These are phyloP conservation scores for Chaetomiaceae sp. DNA, from an alignment of 2,329 filamentous ascomycete species.

Conservation along the genomic window DNA sequence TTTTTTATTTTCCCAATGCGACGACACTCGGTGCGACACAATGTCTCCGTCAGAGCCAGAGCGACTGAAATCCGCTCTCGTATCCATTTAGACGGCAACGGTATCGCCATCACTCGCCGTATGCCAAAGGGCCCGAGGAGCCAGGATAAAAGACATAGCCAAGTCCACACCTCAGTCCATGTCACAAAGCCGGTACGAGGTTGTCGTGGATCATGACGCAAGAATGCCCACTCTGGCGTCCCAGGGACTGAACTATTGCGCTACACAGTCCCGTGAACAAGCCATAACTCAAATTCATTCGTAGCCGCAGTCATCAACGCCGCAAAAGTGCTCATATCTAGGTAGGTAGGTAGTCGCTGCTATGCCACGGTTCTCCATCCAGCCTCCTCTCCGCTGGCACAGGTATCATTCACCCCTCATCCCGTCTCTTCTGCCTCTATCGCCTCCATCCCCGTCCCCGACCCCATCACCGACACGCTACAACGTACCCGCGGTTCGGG, in stretches of 20 bases:
- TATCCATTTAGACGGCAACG: too few species aligned
- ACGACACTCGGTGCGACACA: too few species aligned
- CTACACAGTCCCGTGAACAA: background rate
- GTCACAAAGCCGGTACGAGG: too few species aligned
- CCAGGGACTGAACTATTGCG: too few species aligned
- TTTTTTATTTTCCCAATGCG: too few species aligned
- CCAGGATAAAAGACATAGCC: too few species aligned
- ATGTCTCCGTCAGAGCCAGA: background rate
- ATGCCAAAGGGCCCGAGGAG: too few species aligned
- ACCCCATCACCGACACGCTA: background rate
- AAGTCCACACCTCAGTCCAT: too few species aligned
- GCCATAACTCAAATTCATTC: constrained; percentile 10
- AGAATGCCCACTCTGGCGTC: too few species aligned
- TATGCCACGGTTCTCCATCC: background rate
- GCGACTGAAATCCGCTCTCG: too few species aligned
- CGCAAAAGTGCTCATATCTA: constrained; percentile 16
- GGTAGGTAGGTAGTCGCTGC: background rate
- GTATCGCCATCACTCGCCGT: too few species aligned
- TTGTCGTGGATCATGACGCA: too few species aligned
- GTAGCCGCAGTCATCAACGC: constrained; percentile 18
- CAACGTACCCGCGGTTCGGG: background rate
- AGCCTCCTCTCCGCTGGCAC: background rate
- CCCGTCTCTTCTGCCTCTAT: background rate
- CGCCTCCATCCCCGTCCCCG: background rate
- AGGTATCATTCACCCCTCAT: constrained; percentile 1